These are phyloP conservation scores for Apophysomyces trapeziformis DNA, from an alignment of 371 early-diverging fungal genomes.

Conservation along the genomic window DNA sequence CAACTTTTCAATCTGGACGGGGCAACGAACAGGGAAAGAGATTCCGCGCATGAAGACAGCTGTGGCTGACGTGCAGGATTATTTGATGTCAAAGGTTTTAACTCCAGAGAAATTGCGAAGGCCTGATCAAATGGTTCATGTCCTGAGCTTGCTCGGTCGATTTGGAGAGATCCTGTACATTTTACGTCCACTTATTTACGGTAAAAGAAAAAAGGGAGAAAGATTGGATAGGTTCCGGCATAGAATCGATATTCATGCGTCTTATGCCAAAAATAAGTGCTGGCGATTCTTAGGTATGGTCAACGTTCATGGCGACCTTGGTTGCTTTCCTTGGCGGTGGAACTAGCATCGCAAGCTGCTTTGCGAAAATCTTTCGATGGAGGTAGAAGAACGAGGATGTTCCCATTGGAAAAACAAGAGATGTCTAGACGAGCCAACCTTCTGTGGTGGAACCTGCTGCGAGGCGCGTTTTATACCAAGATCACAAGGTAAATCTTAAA, in stretches of 20 bases:
- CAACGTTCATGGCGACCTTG: constrained; percentile 85
- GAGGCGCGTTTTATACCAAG: constrained; percentile 83
- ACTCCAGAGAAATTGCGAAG: constrained; percentile 64
- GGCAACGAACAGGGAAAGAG: constrained; percentile 44
- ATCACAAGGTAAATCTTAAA: constrained; percentile 68
- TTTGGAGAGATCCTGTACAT: constrained; percentile 84
- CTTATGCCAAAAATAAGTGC: constrained; percentile 44
- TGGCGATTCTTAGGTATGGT: constrained; percentile 78
- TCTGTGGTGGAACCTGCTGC: constrained; percentile 81
- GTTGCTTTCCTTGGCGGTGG: constrained; percentile 78
- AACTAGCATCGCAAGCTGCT: constrained; percentile 58
- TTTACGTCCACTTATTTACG: constrained; percentile 84
- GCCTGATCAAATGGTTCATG: constrained; percentile 73
- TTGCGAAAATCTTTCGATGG: constrained; percentile 41
- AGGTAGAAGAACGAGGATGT: constrained; percentile 44
- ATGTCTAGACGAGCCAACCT: constrained; percentile 68
- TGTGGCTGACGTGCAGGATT: constrained; percentile 63
- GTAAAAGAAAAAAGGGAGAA: constrained; percentile 29
- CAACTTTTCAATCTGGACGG: constrained; percentile 38
- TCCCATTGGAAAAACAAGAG: constrained; percentile 81
- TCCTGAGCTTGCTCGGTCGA: constrained; percentile 58
- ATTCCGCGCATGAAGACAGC: constrained; percentile 37
- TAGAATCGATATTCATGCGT: background rate
- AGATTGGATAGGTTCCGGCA: too few relatives aligned
- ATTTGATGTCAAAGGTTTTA: constrained; percentile 66